phyloP scores from a whole-genome alignment of 345 rosid species.

The Combretum micranthum region DNA sequence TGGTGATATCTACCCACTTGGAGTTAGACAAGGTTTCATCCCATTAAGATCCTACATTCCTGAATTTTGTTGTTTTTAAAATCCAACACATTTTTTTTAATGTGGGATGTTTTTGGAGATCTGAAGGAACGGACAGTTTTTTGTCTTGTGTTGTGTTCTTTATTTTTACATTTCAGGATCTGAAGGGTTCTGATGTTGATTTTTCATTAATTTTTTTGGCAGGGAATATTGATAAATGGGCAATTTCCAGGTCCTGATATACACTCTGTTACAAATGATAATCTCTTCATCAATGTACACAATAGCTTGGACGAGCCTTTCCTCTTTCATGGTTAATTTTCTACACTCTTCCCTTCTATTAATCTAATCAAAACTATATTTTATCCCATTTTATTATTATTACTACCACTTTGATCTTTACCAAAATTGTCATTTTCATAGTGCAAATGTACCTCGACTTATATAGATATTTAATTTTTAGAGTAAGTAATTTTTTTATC shows the following conservation, averaged over 20 bases:
- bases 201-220: too few species aligned
- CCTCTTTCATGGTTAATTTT: slow-evolving; percentile 57
- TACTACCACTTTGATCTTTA: not conserved
- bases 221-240: slow-evolving; percentile 85
- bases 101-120: too few species aligned
- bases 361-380: not conserved
- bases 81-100: too few species aligned
- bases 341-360: not conserved
- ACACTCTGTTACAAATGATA: slow-evolving; percentile 71
- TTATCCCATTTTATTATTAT: not conserved
- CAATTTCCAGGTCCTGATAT: slow-evolving; percentile 89
- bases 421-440: not conserved
- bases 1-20: slow-evolving; percentile 76
- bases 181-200: not conserved
- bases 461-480: too few species aligned
- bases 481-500: too few species aligned
- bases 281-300: slow-evolving; percentile 61
- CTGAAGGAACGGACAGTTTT: too few species aligned
- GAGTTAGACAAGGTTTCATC: slow-evolving; percentile 58
- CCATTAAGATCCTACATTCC: not conserved
- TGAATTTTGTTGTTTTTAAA: too few species aligned
- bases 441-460: too few species aligned
- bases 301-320: slow-evolving; percentile 75
- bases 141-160: too few species aligned
- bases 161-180: not conserved